Evolutionary conservation across 83 land plant species (phyloP), one percentile per base, ranked within the genome.

Genomic region (Picea abies): DNA sequence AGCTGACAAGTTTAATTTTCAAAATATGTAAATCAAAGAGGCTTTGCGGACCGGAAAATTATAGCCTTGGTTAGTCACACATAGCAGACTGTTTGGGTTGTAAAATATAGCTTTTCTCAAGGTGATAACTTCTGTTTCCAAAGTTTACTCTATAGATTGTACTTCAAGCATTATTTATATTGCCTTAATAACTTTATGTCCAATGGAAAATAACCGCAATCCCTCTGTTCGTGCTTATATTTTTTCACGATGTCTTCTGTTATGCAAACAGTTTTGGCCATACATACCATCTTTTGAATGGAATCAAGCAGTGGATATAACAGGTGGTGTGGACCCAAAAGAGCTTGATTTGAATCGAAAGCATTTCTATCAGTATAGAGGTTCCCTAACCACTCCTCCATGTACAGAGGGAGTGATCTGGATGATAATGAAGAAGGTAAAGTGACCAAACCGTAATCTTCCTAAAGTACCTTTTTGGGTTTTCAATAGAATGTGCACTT

Each of bases 341-440:
- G 26, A 52, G 79, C 79, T 76, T 17, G 32, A 76, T 22, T 47
- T 76, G 79, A 47, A 76, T 76, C 60, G 60, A 23, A 76, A 76
- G 60, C 60, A 52, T 23, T 76, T 76, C 80, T 82, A 75, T 78
- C 60, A 71, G 67, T 82, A 82, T 41, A 61, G 44, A 16, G 84
- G 84, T 5, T 82, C 84, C 16, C 80, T 82, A 47, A 82, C 84
- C 22, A 82, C 70, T 6, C 84, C 84, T 16, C 84, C 84, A 37
- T 82, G 84, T 80, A 82, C 84, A 49, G 80, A 82, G 16, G 84
- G 84, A 32, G 84, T 82, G 65, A 44, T 76, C 6, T 82, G 84
- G 84, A 61, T 71, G 19, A 62, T 76, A 5, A 62, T 82, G 29
- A 56, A 61, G 49, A 82, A 82, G 79, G 84, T 82, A 25, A 44